Evolutionary conservation across 202 grass and related monocot genomes (phyloP), one percentile per base, ranked within the genome.

Genomic region (Setaria viridis): DNA sequence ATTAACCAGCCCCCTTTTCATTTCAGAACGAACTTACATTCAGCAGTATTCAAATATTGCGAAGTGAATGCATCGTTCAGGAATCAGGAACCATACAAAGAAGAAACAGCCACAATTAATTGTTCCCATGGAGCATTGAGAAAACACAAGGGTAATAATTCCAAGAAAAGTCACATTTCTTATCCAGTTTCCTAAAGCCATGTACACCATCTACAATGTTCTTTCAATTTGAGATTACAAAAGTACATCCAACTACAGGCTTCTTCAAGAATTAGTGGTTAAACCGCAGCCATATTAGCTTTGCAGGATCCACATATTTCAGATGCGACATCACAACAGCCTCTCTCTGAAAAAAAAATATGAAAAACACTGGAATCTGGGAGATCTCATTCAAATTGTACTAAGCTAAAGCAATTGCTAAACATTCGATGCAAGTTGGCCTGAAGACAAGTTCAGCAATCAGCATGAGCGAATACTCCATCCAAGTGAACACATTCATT

Each of bases 361-460:
- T 41, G 39, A 15, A 6, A 17, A 74, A 19, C 15, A 53, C 49
- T 41, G 20, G 13, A 51, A 80, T 65, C 37, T 76, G 11, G 21
- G 47, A 82, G 29, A 37, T 80, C n/a, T 80, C 15, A 78, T 30
- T 41, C 32, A 50, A 76, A 72, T 64, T 32, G 4, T 70, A 49
- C 34, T 46, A 46, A 46, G 9, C 57, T 62, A 19, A 79, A 77
- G 70, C 47, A 67, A 77, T 81, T 41, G 58, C 19, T 51, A 29
- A 54, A 74, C 34, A 72, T 67, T 17, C 5, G 16, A 43, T 67
- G 65, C 30, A 37, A 35, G 62, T 13, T 67, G 59, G n/a, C 59
- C 48, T 54, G 53, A 41, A 41, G 39, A 41, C 39, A 41, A 25
- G 11, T 35, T 4, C 20, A 30, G 63, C 41, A 41, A 25, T 62